Evolutionary conservation across 2,329 filamentous ascomycete genomes (phyloP).

Genomic region (Rutstroemia sp.): DNA sequence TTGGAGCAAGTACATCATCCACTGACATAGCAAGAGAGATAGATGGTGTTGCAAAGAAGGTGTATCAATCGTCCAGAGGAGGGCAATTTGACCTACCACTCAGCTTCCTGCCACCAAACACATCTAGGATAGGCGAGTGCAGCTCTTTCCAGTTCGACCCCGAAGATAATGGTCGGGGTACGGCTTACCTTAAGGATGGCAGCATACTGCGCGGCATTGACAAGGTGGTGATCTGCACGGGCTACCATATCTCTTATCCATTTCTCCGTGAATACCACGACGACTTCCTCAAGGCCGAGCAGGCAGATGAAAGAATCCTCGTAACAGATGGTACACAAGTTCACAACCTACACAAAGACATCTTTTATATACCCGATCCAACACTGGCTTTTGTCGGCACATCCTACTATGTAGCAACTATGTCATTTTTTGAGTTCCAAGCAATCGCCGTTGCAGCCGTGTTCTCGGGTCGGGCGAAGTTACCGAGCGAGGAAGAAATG

Average conservation of each 20-base stretch:
- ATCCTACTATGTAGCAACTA: constrained; percentile 41
- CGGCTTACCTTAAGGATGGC: constrained; percentile 46
- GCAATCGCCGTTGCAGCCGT: constrained; percentile 39
- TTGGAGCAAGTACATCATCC: constrained; percentile 49
- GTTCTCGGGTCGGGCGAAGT: constrained; percentile 30
- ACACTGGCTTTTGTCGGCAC: constrained; percentile 39
- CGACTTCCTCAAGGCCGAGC: constrained; percentile 32
- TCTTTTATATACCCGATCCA: constrained; percentile 44
- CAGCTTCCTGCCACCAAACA: constrained; percentile 14
- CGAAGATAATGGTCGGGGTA: constrained; percentile 38
- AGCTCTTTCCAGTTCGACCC: constrained; percentile 14
- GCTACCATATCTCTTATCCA: constrained; percentile 61
- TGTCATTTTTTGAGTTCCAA: constrained; percentile 44
- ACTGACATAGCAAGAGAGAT: constrained; percentile 28
- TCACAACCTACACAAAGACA: constrained; percentile 45
- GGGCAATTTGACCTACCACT: constrained; percentile 20
- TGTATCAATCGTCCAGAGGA: constrained; percentile 23
- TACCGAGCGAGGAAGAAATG: constrained; percentile 27
- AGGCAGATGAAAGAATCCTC: constrained; percentile 46
- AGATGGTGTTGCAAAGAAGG: constrained; percentile 17
- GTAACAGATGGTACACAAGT: constrained; percentile 41
- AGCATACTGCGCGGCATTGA: constrained; percentile 47
- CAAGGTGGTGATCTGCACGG: constrained; percentile 57
- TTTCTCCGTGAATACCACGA: constrained; percentile 47
- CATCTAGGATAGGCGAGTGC: constrained; percentile 17